Percentiles rank a stretch among this genome's conserved stretches.
phyloP scores from a whole-genome alignment of 2,329 filamentous ascomycete genomes.

The Metarhizium brunneum region DNA sequence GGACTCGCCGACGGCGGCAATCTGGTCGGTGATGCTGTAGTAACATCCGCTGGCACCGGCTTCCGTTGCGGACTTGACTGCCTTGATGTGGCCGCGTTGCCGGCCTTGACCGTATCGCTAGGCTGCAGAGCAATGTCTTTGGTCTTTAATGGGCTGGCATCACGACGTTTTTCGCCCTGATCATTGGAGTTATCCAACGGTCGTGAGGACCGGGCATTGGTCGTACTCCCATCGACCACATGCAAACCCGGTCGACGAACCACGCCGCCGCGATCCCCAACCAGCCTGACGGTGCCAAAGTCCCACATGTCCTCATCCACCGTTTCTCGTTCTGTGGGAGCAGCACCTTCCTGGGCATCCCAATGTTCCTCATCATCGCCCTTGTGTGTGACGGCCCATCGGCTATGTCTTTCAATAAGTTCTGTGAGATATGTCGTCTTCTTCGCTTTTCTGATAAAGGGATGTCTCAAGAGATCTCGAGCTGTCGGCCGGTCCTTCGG shows the following conservation, averaged over 20 bases:
- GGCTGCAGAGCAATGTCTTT: slow-evolving; percentile 34
- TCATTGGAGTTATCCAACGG: slow-evolving; percentile 39
- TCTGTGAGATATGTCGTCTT: slow-evolving; percentile 96
- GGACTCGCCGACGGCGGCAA: slow-evolving; percentile 45
- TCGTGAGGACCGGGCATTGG: slow-evolving; percentile 60
- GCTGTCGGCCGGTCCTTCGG: slow-evolving; percentile 82
- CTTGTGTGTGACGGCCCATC: slow-evolving; percentile 78
- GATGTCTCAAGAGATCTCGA: slow-evolving; percentile 77
- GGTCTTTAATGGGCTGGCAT: slow-evolving; percentile 42
- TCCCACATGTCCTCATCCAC: slow-evolving; percentile 90
- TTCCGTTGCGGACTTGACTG: slow-evolving; percentile 53
- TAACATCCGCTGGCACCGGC: slow-evolving; percentile 30
- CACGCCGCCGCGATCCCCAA: slow-evolving; percentile 54
- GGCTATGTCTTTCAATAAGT: slow-evolving; percentile 80
- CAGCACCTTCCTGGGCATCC: slow-evolving; percentile 47
- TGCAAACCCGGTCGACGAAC: slow-evolving; percentile 49
- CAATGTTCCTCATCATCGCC: slow-evolving; percentile 53
- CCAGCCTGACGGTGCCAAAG: slow-evolving; percentile 87
- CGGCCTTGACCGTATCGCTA: slow-evolving; percentile 48
- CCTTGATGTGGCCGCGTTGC: slow-evolving; percentile 37
- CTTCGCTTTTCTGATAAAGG: slow-evolving; percentile 85
- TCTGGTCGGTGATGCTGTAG: slow-evolving; percentile 44
- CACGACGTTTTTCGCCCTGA: slow-evolving; percentile 42
- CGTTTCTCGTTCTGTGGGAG: slow-evolving; percentile 42
- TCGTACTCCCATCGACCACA: slow-evolving; percentile 70